Evolutionary conservation across 495 filamentous ascomycete species (phyloP).

Genomic region (Xylaria flabelliformis): DNA sequence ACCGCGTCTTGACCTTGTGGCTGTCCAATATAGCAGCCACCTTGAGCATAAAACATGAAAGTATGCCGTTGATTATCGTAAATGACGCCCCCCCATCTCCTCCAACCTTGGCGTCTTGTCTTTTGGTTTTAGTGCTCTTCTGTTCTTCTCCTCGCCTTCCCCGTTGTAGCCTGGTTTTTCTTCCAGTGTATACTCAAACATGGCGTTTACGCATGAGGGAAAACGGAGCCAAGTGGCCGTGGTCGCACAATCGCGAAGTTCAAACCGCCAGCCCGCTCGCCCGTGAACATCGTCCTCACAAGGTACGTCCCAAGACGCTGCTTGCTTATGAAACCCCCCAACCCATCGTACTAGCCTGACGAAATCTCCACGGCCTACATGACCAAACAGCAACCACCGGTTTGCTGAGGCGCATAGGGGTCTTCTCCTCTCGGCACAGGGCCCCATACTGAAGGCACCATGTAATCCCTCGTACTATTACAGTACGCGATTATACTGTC

Average conservation of each 20-base stretch:
- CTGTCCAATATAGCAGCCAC: conserved; percentile 23
- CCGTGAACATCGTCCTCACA: conserved; percentile 31
- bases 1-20: conserved; percentile 23
- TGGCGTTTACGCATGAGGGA: conserved; percentile 27
- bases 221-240: conserved; percentile 14
- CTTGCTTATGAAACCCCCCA: conserved; percentile 21
- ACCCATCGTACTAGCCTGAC: conserved; percentile 25
- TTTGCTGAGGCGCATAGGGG: conserved; percentile 93
- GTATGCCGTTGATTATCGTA: conserved; percentile 34
- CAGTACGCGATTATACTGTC: conserved; percentile 93
- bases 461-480: conserved; percentile 95
- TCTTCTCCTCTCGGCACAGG: conserved; percentile 91
- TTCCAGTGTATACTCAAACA: conserved; percentile 31
- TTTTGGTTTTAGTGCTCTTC: conserved; percentile 26
- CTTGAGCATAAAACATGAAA: conserved; percentile 31
- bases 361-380: conserved; percentile 64
- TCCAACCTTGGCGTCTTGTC: conserved; percentile 18
- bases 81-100: conserved; percentile 21
- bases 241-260: conserved; percentile 30
- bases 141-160: conserved; percentile 29
- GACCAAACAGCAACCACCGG: conserved; percentile 87
- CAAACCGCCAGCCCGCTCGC: conserved; percentile 33
- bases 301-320: conserved; percentile 26
- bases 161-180: conserved; percentile 36
- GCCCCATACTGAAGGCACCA: conserved; percentile 98